Conservation (phyloP, 306 rosid species). For the Rosa multiflora region DNA sequence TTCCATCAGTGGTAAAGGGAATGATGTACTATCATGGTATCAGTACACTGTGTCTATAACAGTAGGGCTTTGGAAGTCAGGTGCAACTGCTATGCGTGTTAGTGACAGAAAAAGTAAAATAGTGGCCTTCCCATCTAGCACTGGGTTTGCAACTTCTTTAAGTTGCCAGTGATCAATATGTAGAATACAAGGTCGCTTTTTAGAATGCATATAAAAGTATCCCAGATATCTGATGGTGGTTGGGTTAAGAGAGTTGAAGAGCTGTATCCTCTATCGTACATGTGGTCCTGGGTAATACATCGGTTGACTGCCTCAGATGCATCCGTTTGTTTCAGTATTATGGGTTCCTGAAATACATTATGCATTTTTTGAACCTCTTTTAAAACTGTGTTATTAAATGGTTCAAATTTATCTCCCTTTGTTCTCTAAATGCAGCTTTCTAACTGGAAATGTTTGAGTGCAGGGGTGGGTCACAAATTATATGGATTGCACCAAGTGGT, state of each 20-base stretch:
- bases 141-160: not conserved
- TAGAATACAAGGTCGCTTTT: not conserved
- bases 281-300: not conserved
- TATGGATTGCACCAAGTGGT: constrained; percentile 99
- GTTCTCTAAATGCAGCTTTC: constrained; percentile 13
- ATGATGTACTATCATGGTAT: not conserved
- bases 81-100: not conserved
- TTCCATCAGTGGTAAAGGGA: constrained; percentile 1
- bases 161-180: not conserved
- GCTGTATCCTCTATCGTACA: too few relatives aligned
- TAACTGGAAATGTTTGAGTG: constrained; percentile 22
- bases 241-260: not conserved
- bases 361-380: not conserved
- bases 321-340: not conserved
- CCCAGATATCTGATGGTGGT: not conserved
- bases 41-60: not conserved
- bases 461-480: constrained; percentile 87
- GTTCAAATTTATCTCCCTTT: constrained; percentile 4
- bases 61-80: not conserved
- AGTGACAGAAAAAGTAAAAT: not conserved
- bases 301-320: constrained; percentile 5
- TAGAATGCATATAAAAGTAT: not conserved
- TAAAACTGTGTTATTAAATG: not conserved
- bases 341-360: not conserved
- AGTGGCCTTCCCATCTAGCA: not conserved